Evolutionary conservation across 2,329 filamentous ascomycete genomes (phyloP).

Genomic region (Diaporthe ampelina): DNA sequence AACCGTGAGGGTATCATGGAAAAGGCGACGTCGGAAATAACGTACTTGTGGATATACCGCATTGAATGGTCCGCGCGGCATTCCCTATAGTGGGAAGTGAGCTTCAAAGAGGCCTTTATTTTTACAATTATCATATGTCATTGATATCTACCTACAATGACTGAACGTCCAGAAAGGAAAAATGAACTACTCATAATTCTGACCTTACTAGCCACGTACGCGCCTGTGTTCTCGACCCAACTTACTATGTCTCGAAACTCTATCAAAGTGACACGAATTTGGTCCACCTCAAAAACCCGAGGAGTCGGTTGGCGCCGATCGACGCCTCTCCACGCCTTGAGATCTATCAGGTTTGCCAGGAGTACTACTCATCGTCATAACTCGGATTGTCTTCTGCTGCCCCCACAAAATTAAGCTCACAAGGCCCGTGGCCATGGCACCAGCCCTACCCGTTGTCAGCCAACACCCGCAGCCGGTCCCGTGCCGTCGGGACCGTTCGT

Average conservation of each 20-base stretch:
- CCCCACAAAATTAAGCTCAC: slow-evolving; percentile 12
- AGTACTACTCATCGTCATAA: not conserved
- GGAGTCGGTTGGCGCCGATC: not conserved
- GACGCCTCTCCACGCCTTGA: not conserved
- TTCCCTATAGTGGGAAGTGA: not conserved
- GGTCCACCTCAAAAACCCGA: not conserved
- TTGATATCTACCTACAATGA: slow-evolving; percentile 25
- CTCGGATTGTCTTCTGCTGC: too few species aligned
- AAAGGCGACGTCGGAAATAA: not conserved
- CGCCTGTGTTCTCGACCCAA: too few species aligned
- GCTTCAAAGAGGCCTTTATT: not conserved
- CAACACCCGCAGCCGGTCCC: slow-evolving; percentile 19
- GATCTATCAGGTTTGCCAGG: too few species aligned
- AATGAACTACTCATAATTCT: not conserved
- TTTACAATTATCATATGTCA: not conserved
- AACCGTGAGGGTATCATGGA: not conserved
- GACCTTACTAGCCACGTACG: not conserved
- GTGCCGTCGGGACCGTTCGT: not conserved
- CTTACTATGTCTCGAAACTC: too few species aligned
- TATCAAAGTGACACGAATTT: not conserved
- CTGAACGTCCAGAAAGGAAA: not conserved
- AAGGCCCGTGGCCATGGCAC: not conserved
- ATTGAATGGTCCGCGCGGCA: not conserved
- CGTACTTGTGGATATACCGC: not conserved
- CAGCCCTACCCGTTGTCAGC: slow-evolving; percentile 5